These are phyloP conservation scores for Phytophthora nicotianae DNA, from an alignment of 352 stramenopile genomes.

Conservation along the genomic window DNA sequence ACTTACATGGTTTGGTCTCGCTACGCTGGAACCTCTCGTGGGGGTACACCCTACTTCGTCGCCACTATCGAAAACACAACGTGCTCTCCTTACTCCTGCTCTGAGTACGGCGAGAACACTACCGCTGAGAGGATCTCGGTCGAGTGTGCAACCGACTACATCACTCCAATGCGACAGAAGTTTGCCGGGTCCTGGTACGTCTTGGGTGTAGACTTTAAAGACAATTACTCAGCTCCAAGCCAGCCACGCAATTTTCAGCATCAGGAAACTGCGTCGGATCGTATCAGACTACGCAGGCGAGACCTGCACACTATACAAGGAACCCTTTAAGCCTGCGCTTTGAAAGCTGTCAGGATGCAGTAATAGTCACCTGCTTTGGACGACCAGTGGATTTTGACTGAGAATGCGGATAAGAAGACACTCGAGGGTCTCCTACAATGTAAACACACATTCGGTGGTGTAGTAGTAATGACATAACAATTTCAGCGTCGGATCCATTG, in stretches of 20 bases:
- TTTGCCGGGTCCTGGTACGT: conserved; percentile 19
- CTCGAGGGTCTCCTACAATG: not conserved
- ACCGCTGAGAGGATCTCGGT: conserved; percentile 4
- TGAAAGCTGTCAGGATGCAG: not conserved
- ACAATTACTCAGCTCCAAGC: conserved; percentile 1
- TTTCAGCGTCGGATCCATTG: not conserved
- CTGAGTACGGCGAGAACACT: not conserved
- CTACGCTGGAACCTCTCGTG: not conserved
- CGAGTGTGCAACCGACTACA: conserved; percentile 14
- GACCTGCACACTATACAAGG: no score
- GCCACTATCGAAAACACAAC: not conserved
- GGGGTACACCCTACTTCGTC: not conserved
- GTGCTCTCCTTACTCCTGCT: not conserved
- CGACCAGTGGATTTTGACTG: not conserved
- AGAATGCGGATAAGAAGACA: not conserved
- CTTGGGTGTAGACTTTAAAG: not conserved
- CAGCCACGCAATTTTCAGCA: conserved; percentile 1
- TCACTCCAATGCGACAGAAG: conserved; percentile 4
- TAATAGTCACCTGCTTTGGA: not conserved
- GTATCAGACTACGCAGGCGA: no score
- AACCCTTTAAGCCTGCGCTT: not conserved
- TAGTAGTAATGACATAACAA: not conserved
- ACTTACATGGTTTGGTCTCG: not conserved
- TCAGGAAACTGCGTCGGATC: conserved; percentile 8
- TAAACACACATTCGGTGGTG: not conserved